phyloP scores from a whole-genome alignment of 805 yeast species.

The Teunomyces barrocoloradensis region DNA sequence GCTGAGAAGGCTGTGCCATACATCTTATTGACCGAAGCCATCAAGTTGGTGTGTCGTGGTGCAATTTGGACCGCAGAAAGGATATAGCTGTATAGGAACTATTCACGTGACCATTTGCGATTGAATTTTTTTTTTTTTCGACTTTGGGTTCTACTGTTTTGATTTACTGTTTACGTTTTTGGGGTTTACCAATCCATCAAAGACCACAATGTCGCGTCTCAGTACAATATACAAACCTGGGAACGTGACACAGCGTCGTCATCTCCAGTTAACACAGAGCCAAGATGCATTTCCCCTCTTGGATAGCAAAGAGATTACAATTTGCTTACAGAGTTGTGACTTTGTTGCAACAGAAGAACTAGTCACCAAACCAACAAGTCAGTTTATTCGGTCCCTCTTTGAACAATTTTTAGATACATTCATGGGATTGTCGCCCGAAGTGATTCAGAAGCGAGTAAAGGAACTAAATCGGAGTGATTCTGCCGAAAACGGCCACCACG shows the following conservation, averaged over 20 bases:
- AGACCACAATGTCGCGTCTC: constrained; percentile 27
- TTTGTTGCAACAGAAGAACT: constrained; percentile 60
- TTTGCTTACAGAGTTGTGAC: constrained; percentile 60
- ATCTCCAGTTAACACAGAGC: constrained; percentile 22
- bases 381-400: constrained; percentile 52
- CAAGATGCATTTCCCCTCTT: constrained; percentile 59
- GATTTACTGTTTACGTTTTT: constrained; percentile 2
- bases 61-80: constrained; percentile 93
- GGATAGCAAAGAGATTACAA: constrained; percentile 57
- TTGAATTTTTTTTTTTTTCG: neutral
- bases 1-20: constrained; percentile 94
- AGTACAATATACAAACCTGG: constrained; percentile 29
- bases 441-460: constrained; percentile 20
- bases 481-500: constrained; percentile 5
- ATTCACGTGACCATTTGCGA: neutral
- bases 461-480: constrained; percentile 9
- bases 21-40: constrained; percentile 80
- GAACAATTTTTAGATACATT: constrained; percentile 63
- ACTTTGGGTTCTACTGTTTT: neutral
- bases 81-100: constrained; percentile 37
- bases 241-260: constrained; percentile 15
- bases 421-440: constrained; percentile 46
- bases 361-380: constrained; percentile 55
- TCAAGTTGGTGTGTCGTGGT: constrained; percentile 76
- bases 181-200: neutral